A percentile compares a stretch with the other conserved stretches of the same genome.
Evolutionary conservation across 169 alveolate genomes (phyloP).

Genomic region (Sarcocystis neurona): DNA sequence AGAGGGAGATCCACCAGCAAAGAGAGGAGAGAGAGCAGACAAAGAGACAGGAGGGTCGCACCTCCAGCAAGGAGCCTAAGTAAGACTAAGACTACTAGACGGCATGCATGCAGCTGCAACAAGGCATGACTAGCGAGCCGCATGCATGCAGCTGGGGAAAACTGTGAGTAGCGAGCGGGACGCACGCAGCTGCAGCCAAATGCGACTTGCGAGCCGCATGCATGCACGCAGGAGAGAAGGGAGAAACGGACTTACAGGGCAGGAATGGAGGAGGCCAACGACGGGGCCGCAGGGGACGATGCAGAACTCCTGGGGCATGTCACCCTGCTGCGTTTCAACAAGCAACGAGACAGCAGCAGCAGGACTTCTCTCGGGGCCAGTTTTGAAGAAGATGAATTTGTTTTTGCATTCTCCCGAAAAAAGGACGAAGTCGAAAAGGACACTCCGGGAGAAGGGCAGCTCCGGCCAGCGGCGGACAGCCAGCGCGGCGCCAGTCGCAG

Average conservation of each 20-base stretch:
- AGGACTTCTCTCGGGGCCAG: background rate
- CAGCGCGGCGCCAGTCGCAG: background rate
- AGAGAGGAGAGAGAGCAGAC: too few relatives aligned
- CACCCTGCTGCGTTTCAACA: background rate
- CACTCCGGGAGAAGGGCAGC: background rate
- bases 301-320: background rate
- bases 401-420: background rate
- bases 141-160: too few relatives aligned
- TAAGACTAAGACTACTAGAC: too few relatives aligned
- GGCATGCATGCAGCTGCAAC: too few relatives aligned
- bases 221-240: background rate
- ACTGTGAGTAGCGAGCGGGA: too few relatives aligned
- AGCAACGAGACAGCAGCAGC: background rate
- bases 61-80: too few relatives aligned
- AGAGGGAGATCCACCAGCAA: too few relatives aligned
- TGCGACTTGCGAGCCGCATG: too few relatives aligned
- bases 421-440: background rate
- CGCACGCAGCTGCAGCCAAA: too few relatives aligned
- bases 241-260: background rate
- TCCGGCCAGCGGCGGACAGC: slow-evolving; percentile 2
- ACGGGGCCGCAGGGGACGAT: background rate
- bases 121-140: too few relatives aligned
- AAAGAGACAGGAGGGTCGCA: too few relatives aligned
- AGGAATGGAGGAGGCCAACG: background rate
- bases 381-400: background rate